Base-by-base conservation (phyloP, 2,329 filamentous ascomycete genomes). In the Hyphodiscus sp. region DNA sequence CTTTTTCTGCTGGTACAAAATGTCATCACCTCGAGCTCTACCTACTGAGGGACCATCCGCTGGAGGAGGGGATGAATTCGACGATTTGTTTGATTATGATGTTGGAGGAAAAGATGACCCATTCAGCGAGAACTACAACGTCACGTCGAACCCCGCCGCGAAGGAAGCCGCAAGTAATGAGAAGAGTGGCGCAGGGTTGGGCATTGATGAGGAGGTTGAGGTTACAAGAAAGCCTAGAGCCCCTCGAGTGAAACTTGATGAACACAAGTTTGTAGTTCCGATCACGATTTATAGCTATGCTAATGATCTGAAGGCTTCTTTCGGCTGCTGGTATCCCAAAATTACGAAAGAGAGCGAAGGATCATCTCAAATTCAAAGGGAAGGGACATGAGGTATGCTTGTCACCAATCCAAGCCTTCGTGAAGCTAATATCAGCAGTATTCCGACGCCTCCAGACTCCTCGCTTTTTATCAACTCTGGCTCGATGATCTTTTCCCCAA, bases 381-480 rank as follows among this genome's bases (percentile, higher is more conserved):
- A 97, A 95, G 70, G 92, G 91, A 0, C 89, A 97, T 68, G 94
- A 99, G 75, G 88, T 91, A 65, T 47, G 52, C 20, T 45, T 43
- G 19, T 45, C 38, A 43, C 11, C 6, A 20, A 41, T 41, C 2
- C 16, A 42, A 19, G 33, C 29, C 26, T 38, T 20, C 13, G 19
- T 20, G 16, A 26, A 38, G 15, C 50, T 58, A 20, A 57, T 52
- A 58, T 26, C 30, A 51, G 15, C 51, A 92, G 85, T 97, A 94
- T 70, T 85, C 87, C 18, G 94, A 99, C 67, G 82, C 91, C 11
- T 81, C 85, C 0, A 82, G 85, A 16, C 78, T 99, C 20, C 77
- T 99, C 47, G 89, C 88, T 20, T 89, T 95, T 68, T 99, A 97
- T 68, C 94, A 97, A 68, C 72, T 96, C 52, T 99, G 94, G 94